Base-by-base conservation (phyloP, 495 filamentous ascomycete species). In the Podospora australis region DNA sequence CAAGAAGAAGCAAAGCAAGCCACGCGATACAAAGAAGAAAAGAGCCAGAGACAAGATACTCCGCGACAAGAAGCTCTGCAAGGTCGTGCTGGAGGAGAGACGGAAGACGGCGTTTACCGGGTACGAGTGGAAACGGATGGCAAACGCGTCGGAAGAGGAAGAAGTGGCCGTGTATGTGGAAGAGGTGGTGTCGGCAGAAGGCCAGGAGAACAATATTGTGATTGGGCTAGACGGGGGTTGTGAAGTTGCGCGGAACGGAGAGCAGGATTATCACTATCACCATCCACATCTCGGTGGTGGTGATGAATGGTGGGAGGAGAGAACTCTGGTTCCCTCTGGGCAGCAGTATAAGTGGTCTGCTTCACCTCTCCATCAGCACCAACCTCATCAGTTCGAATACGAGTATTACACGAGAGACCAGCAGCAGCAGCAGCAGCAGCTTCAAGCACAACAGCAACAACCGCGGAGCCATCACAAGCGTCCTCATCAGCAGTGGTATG, bases 61-160 rank as follows among this genome's bases (percentile, higher is more conserved):
- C 38, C 68, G 90, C 28, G 91, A 97, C 62, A 71, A 70, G 32
- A 63, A 71, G 11, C 73, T 82, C 2, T 79, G 76, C 9, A 72
- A 68, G 44, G 75, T 74, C 16, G 88, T 81, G 1, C 66, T 97
- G 55, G 84, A 90, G 46, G 74, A 90, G 46, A 77, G 91, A 49
- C 90, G 89, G 63, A 78, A 70, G 65, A 84, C 77, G 8, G 88
- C 88, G 2, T 96, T 96, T 65, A 62, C 90, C 44, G 90, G 91
- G n/a, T 97, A 97, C 63, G 89, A 86, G 10, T 96, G 89, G 63
- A 78, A 81, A 4, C 54, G 72, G 13, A 62, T 68, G 53, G 50
- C 54, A 50, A 38, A 28, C 14, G 43, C 13, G 34, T 10, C 13
- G 13, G 51, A 36, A 11, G 43, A 36, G n/a, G 24, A 40, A 0